Base-by-base conservation (phyloP, 352 stramenopile genomes). In the Globisporangium radiosum region DNA sequence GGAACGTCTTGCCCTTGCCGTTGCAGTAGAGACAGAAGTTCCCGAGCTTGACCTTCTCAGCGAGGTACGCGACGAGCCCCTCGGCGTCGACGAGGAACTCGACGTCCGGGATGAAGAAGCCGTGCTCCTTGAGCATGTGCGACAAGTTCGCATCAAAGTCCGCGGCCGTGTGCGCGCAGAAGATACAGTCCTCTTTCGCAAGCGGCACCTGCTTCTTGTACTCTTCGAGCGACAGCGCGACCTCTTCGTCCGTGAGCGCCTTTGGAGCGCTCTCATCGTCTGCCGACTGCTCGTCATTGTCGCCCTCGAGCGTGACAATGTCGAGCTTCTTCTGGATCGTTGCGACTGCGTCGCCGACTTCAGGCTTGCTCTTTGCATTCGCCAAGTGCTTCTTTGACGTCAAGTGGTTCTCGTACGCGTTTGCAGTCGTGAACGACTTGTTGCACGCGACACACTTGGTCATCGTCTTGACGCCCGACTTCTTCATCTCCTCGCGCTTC, bases 11-110 rank as follows among this genome's bases (percentile, higher is more conserved):
- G 55, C 87, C 85, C 62, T 92, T 90, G 47, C 85, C 85, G 64
- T 98, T 95, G 70, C 96, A 99, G 69, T 97, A 98, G 52, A 99
- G 73, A 65, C 96, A 99, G 54, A 90, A 88, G 54, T 97, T 92
- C 13, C 94, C 94, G 2, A 97, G 71, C 69, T 98, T 97, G 63
- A 98, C 88, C 71, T 99, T 99, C 71, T 98, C 91, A 7, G 92
- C 85, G 64, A 96, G 79, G 72, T 99, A 99, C 48, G 76, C 78
- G 2, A 98, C 64, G 19, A 98, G 71, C 0, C 94, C 95, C 62
- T 96, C 78, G 10, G 94, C 47, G 65, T 98, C 93, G 7, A 82
- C 68, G 36, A 97, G 65, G 67, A 92, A 98, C 65, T 98, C 93
- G 45, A 89, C 66, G 66, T 98, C 95, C 5, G 96, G 96, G 45